Base-by-base conservation (phyloP, 257 asterid species). In the Marsdenia floribunda region DNA sequence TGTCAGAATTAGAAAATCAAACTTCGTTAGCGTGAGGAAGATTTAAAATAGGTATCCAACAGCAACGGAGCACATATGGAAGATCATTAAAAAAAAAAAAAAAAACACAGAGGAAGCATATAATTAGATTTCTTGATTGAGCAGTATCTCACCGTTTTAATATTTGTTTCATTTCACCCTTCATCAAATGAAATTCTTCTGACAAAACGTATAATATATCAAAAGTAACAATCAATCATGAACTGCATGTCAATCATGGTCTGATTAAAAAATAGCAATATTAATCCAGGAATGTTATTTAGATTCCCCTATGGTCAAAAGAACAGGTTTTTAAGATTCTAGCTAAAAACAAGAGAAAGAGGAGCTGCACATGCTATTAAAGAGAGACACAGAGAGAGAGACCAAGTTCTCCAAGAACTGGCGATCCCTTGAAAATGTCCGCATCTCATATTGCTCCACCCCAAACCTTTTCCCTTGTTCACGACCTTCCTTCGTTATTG, bases 391-490 rank as follows among this genome's bases (percentile, higher is more conserved):
- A 67, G 83, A 75, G 73, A 78, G 67, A 80, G 73, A 52, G 49
- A 94, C 99, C 94, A 95, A 88, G 78, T 92, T 95, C 86, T 92
- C 97, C 73, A 95, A 77, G 57, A 84, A 72, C 19, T 90, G 80
- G 37, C 90, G 86, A 81, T 95, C 96, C 83, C 81, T 87, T 21
- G 96, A 92, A 86, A 89, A 95, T 37, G 98, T 92, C 22, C 91
- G 83, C 99, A 95, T 95, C 88, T 95, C 99, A 73, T 85, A 92
- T 84, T 92, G 99, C 93, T 95, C 99, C 57, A 92, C 98, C 10
- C 98, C 99, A 72, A 92, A 95, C 74, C 88, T 90, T 83, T 95
- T 92, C 78, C 96, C 99, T 83, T 95, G 99, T 69, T 95, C 98
- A 42, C 98, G 90, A 11, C 99, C 99, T 91, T 95, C 99, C 79